Evolutionary conservation across 257 asterid genomes (phyloP), one percentile per base, ranked within the genome.

Genomic region (Solanum phureja): DNA sequence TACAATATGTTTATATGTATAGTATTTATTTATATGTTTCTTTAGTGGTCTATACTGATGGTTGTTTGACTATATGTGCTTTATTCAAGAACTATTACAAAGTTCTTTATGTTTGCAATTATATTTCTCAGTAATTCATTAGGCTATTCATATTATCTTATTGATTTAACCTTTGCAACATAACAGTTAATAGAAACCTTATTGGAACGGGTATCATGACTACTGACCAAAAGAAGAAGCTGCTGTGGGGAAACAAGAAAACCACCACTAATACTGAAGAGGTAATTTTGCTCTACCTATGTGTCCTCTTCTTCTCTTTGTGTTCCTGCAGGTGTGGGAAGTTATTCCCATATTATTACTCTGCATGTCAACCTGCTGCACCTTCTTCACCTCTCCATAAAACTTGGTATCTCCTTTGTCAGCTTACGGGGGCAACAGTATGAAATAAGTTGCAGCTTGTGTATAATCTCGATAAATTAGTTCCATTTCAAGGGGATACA

Each of bases 221-320:
- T 44, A 90, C 99, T 87, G 99, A 97, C 91, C 99, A 97, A 90
- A 97, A 97, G 98, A 97, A 97, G 94, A 96, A 97, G 95, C 97
- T 97, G 79, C 87, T 97, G 88, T 97, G 99, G 99, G 99, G 99
- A 84, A 97, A 83, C 93, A 97, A 97, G 92, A 97, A 97, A 93
- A 93, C 74, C 87, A 91, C 95, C 29, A 85, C 93, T 82, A 79
- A 92, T 86, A 77, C 92, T 35, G 99, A 94, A 88, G 98, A 97
- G 98, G 99, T 97, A 97, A 83, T 72, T 88, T 23, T 38, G 66
- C 64, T 75, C 40, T 88, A 31, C 87, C 33, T 81, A 19, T 69
- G 12, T 21, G 34, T 44, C 87, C 34, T 33, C 38, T 35, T 56
- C 58, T 69, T 9, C 68, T 40, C 34, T 21, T 44, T 82, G 75